phyloP scores from a whole-genome alignment of 179 eudicot species.

The Camellia oleifera region DNA sequence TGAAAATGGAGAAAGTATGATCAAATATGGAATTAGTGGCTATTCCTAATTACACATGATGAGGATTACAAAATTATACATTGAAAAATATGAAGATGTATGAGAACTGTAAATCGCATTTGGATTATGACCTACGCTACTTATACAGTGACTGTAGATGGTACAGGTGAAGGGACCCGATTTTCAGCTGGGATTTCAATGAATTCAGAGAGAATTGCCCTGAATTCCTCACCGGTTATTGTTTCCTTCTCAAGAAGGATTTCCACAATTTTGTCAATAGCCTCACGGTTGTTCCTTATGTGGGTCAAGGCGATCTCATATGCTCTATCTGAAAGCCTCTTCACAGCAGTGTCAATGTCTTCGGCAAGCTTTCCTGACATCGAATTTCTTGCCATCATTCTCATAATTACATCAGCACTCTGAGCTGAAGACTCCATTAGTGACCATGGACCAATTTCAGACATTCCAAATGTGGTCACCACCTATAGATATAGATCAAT shows the following conservation, averaged over 20 bases:
- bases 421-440: constrained; percentile 88
- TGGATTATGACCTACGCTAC: constrained; percentile 3
- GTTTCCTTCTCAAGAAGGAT: constrained; percentile 94
- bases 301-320: constrained; percentile 85
- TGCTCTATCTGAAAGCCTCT: constrained; percentile 77
- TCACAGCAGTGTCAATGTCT: constrained; percentile 88
- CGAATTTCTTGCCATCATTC: constrained; percentile 99
- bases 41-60: constrained; percentile 15
- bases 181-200: constrained; percentile 85
- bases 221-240: constrained; percentile 92
- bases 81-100: background rate
- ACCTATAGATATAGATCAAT: constrained; percentile 43
- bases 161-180: constrained; percentile 47
- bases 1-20: background rate
- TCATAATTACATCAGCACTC: constrained; percentile 85
- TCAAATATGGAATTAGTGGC: background rate
- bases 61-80: constrained; percentile 12
- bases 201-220: constrained; percentile 83
- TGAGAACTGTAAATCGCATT: constrained; percentile 3
- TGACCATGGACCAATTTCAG: constrained; percentile 98
- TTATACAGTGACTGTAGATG: constrained; percentile 69
- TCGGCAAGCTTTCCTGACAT: constrained; percentile 98
- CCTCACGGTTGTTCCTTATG: constrained; percentile 88
- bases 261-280: constrained; percentile 96
- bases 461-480: constrained; percentile 98